Conservation (phyloP, 2,329 filamentous ascomycete species). For the Helotiales sp. region DNA sequence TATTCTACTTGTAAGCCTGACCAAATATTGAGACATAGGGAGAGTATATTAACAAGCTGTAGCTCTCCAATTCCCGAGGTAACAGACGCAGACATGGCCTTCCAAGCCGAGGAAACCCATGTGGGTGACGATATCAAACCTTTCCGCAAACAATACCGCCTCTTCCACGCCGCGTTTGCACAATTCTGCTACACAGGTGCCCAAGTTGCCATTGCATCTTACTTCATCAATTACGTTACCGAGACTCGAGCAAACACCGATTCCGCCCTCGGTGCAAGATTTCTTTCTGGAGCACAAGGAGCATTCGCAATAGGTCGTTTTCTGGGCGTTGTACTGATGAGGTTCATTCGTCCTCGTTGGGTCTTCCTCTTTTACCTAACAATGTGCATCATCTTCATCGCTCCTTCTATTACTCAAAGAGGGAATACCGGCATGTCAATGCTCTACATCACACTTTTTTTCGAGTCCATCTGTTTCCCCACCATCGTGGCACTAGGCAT, state of each 20-base stretch:
- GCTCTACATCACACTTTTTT: slow-evolving; percentile 52
- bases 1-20: slow-evolving; percentile 58
- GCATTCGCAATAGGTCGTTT: slow-evolving; percentile 55
- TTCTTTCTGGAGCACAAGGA: slow-evolving; percentile 55
- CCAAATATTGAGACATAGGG: slow-evolving; percentile 16
- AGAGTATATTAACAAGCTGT: not conserved
- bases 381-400: slow-evolving; percentile 47
- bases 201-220: slow-evolving; percentile 53
- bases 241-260: slow-evolving; percentile 40
- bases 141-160: slow-evolving; percentile 57
- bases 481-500: slow-evolving; percentile 54
- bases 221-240: slow-evolving; percentile 54
- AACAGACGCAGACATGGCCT: slow-evolving; percentile 60
- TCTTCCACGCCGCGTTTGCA: slow-evolving; percentile 60
- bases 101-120: slow-evolving; percentile 40
- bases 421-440: slow-evolving; percentile 50
- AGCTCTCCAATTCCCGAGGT: slow-evolving; percentile 46
- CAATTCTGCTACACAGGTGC: slow-evolving; percentile 66
- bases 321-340: slow-evolving; percentile 49
- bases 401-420: slow-evolving; percentile 47
- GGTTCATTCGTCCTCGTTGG: slow-evolving; percentile 48
- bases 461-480: slow-evolving; percentile 53
- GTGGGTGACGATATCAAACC: slow-evolving; percentile 47
- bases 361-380: slow-evolving; percentile 52
- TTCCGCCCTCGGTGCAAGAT: slow-evolving; percentile 42